Evolutionary conservation across 768 basidiomycete species (phyloP).

Genomic region (Rhizopogon sp.): DNA sequence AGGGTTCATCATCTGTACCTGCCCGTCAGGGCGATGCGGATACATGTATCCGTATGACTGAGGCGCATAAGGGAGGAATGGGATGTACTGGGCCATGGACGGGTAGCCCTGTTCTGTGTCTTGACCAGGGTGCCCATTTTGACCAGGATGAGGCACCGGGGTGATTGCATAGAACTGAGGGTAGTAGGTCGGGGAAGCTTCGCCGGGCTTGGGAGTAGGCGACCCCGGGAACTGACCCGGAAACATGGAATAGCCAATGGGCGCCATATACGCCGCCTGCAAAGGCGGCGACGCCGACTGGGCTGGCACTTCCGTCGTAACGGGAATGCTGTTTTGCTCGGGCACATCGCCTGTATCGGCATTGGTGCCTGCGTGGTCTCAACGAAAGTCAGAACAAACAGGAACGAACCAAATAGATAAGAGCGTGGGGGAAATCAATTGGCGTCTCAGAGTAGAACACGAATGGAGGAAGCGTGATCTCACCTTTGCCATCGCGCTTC

Average conservation of each 20-base stretch:
- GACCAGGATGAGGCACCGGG: conserved; percentile 38
- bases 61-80: conserved; percentile 42
- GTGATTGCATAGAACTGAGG: conserved; percentile 42
- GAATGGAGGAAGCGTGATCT: conserved; percentile 24
- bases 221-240: conserved; percentile 51
- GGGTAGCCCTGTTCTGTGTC: conserved; percentile 37
- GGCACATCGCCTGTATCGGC: conserved; percentile 41
- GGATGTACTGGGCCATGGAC: conserved; percentile 40
- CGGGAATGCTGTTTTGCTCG: conserved; percentile 36
- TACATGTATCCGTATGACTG: conserved; percentile 45
- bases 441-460: conserved; percentile 9
- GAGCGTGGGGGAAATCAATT: background rate
- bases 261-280: conserved; percentile 44
- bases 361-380: conserved; percentile 56
- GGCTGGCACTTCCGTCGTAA: conserved; percentile 38
- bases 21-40: conserved; percentile 36
- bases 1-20: conserved; percentile 27
- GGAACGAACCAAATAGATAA: conserved; percentile 1
- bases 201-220: conserved; percentile 45
- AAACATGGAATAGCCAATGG: conserved; percentile 49
- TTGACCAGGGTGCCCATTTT: conserved; percentile 31
- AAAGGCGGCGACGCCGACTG: conserved; percentile 43
- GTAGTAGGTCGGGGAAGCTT: conserved; percentile 43
- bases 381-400: conserved; percentile 39
- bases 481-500: conserved; percentile 92